Conservation (phyloP, 2,329 filamentous ascomycete genomes). For the Monilinia laxa region DNA sequence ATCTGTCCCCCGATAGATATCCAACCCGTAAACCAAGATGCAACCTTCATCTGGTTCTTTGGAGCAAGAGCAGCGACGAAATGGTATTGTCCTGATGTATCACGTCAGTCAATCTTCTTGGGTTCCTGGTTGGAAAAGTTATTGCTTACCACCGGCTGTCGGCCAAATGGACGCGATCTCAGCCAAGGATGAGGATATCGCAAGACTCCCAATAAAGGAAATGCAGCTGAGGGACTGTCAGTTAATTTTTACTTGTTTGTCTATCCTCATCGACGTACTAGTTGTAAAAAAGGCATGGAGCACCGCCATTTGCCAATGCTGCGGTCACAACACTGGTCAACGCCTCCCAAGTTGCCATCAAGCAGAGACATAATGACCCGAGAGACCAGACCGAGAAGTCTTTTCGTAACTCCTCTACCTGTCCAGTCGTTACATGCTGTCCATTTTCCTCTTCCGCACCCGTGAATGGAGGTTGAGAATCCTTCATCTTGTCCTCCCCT, state of each 20-base stretch:
- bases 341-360: slow-evolving; percentile 19
- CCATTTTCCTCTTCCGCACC: background rate
- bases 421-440: background rate
- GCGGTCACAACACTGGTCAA: slow-evolving; percentile 45
- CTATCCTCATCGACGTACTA: slow-evolving; percentile 37
- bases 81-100: slow-evolving; percentile 51
- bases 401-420: slow-evolving; percentile 34
- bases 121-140: background rate
- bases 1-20: slow-evolving; percentile 49
- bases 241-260: background rate
- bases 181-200: slow-evolving; percentile 44
- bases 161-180: slow-evolving; percentile 47
- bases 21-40: slow-evolving; percentile 47
- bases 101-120: background rate
- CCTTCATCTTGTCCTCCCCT: background rate
- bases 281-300: slow-evolving; percentile 49
- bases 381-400: slow-evolving; percentile 48
- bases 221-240: slow-evolving; percentile 40
- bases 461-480: background rate
- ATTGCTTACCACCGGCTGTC: slow-evolving; percentile 36
- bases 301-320: slow-evolving; percentile 48
- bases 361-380: slow-evolving; percentile 39
- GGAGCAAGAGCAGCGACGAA: slow-evolving; percentile 58
- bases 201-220: slow-evolving; percentile 45
- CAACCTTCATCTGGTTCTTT: slow-evolving; percentile 39